Evolutionary conservation across 1,284 basidiomycete species (phyloP), one percentile per base, ranked within the genome.

Genomic region (Rhizoctonia solani): DNA sequence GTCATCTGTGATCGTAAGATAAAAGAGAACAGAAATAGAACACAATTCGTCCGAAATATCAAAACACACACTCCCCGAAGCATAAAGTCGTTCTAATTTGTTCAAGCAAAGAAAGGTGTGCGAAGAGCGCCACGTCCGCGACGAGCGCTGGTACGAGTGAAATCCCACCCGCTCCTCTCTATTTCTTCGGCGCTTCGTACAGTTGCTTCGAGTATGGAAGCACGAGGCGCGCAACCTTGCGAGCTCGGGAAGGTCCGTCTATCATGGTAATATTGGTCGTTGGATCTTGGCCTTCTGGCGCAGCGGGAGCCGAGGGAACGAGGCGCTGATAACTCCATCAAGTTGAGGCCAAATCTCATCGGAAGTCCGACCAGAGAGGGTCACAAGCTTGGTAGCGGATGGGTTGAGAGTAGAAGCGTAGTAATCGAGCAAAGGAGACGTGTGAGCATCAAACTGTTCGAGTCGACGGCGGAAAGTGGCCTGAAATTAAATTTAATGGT

Each of bases 301-400:
- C 6, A 54, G 25, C 3, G 50, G 50, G 14, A 66, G 29, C n/a
- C 52, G 34, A 29, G 61, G 72, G 65, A 75, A 72, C 34, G 50
- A 75, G n/a, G 79, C 77, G 52, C 79, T 78, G 16, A 94, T 78
- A 21, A 85, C 77, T 34, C 76, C 77, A 68, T 92, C 88, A 4
- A 95, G 81, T 72, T 87, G 81, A 1, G 92, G 92, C 92, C 92
- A 95, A 72, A 98, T 97, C 79, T 97, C 92, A 76, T 98, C 92
- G 23, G 91, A 94, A 16, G 92, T 92, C 70, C 83, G 80, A 4
- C 95, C 95, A 27, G 82, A 80, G n/a, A 98, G 78, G 11, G 87
- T 87, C 70, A 88, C 85, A n/a, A 95, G 80, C 67, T 82, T 81
- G 82, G 79, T 71, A 67, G 67, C 39, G 53, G 74, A 54, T 67